Evolutionary conservation across 2,329 filamentous ascomycete species (phyloP).

Genomic region (Colletotrichum tropicicola): DNA sequence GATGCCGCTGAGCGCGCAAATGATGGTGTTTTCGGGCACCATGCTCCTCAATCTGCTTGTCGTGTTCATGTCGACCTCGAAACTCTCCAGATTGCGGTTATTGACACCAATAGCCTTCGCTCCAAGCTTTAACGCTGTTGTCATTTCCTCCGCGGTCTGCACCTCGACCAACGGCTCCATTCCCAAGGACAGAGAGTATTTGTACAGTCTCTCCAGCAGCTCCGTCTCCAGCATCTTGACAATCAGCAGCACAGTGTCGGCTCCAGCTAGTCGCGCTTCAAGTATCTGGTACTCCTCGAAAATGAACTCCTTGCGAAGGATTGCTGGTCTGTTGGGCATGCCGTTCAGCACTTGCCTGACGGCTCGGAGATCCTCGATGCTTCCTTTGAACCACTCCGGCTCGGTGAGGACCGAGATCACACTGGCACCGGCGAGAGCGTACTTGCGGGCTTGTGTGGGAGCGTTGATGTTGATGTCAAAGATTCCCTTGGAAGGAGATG

Average conservation of each 20-base stretch:
- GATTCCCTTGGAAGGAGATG: conserved; percentile 93
- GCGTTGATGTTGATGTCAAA: conserved; percentile 90
- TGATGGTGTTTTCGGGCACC: conserved; percentile 85
- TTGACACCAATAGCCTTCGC: conserved; percentile 96
- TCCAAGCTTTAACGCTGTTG: conserved; percentile 84
- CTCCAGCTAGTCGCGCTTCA: conserved; percentile 90
- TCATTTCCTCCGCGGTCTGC: conserved; percentile 94
- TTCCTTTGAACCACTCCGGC: conserved; percentile 99
- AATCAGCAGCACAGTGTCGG: conserved; percentile 93
- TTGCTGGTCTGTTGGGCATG: conserved; percentile 90
- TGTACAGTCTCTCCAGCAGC: conserved; percentile 80
- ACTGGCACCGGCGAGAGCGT: conserved; percentile 92
- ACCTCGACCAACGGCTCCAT: conserved; percentile 99
- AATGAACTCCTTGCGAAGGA: conserved; percentile 95
- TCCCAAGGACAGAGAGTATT: conserved; percentile 87
- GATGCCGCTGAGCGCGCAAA: conserved; percentile 95
- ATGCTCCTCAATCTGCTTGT: conserved; percentile 88
- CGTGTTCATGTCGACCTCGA: conserved; percentile 94
- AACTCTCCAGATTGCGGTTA: conserved; percentile 95
- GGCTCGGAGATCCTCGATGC: conserved; percentile 88
- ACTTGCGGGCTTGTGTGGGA: conserved; percentile 88
- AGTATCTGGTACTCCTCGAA: conserved; percentile 99
- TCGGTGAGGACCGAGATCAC: conserved; percentile 99
- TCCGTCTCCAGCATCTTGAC: conserved; percentile 94
- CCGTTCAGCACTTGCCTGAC: conserved; percentile 90